phyloP scores from a whole-genome alignment of 2,329 filamentous ascomycete genomes.

The Phialemoniopsis sp. region DNA sequence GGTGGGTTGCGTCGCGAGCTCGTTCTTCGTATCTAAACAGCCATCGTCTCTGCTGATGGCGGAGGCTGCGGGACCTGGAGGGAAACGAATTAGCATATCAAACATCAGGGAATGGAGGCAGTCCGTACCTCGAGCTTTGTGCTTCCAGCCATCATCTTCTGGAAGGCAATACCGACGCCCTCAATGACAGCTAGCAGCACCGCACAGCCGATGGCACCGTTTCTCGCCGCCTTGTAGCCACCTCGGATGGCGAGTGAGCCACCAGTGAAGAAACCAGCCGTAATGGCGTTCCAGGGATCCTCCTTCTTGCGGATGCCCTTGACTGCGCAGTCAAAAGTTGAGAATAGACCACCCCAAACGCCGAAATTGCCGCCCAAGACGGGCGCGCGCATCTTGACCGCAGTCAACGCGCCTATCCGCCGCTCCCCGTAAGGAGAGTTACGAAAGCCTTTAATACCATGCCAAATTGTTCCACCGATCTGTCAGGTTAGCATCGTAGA shows the following conservation, averaged over 20 bases:
- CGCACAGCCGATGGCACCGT: slow-evolving; percentile 94
- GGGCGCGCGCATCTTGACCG: slow-evolving; percentile 94
- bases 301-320: slow-evolving; percentile 96
- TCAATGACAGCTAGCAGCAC: slow-evolving; percentile 94
- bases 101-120: background rate
- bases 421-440: slow-evolving; percentile 91
- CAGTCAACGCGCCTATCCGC: slow-evolving; percentile 91
- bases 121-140: slow-evolving; percentile 71
- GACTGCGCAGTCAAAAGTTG: slow-evolving; percentile 92
- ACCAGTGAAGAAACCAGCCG: slow-evolving; percentile 94
- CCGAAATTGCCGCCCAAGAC: slow-evolving; percentile 97
- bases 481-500: slow-evolving; percentile 39
- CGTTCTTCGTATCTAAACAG: background rate
- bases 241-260: slow-evolving; percentile 89
- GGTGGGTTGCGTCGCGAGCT: background rate
- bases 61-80: slow-evolving; percentile 14
- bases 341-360: slow-evolving; percentile 95
- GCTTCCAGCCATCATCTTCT: slow-evolving; percentile 87
- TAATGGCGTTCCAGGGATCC: slow-evolving; percentile 97
- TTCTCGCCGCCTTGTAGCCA: slow-evolving; percentile 85
- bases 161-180: slow-evolving; percentile 93
- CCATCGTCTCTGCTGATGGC: slow-evolving; percentile 11
- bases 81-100: slow-evolving; percentile 2
- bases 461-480: slow-evolving; percentile 84
- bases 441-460: slow-evolving; percentile 91